Base-by-base conservation (phyloP, 345 rosid species). In the Turritis glabra region DNA sequence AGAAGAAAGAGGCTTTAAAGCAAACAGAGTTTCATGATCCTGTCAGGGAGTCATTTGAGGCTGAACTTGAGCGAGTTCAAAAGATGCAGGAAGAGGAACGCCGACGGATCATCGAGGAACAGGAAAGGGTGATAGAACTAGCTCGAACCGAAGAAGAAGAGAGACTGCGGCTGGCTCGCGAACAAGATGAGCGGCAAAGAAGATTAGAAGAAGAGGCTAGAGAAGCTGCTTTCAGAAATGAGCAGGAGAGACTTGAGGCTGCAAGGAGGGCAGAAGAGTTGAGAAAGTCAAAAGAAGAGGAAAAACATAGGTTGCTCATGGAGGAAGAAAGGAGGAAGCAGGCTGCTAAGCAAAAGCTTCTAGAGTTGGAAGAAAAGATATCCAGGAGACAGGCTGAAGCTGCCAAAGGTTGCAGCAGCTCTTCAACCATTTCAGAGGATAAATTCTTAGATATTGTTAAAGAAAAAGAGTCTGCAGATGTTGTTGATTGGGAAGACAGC, bases 261-360 rank as follows among this genome's bases (percentile, higher is more conserved):
- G 72, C 86, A n/a, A 85, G 74, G 63, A 90, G 74, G 84, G 94
- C 83, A 54, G 98, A 95, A 69, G 96, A 92, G 79, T 87, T 82
- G 80, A 88, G 96, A 73, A 83, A 86, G 77, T 90, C 86, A 38
- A 92, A 93, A 76, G 99, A 95, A 79, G 99, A 95, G 82, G 99
- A 92, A 84, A 95, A 84, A 71, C 83, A 52, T 18, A 88, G 86
- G 84, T 75, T 89, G 58, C 21, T 81, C 67, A 78, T 92, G 89
- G 99, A 95, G 82, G 98, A 92, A 76, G 99, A 95, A 81, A 89
- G 99, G 82, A 88, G 99, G 79, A 90, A 89, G 74, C 96, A 89
- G 67, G 96, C 96, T 80, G 98, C 99, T 19, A 92, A 89, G 79
- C 94, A 89, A 64, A 95, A 92, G 82, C 97, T 95, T 73, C 74